Evolutionary conservation across 108 stramenopile genomes (phyloP).

Genomic region (Mayamaea pseudoterrestris): DNA sequence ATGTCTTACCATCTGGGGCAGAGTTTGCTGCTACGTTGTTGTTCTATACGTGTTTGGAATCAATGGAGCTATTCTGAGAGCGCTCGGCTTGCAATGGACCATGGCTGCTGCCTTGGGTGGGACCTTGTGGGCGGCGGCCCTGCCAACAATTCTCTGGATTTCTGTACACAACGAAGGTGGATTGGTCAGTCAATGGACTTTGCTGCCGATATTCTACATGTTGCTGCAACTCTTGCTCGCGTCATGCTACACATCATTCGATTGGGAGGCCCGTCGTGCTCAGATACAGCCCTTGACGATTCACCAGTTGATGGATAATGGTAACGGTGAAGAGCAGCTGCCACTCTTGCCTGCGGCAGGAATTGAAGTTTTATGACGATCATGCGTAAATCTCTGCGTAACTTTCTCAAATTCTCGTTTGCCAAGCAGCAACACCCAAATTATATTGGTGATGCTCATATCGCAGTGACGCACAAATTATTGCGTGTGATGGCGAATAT

Average conservation of each 20-base stretch:
- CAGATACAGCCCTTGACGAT: not conserved
- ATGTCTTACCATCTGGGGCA: conserved; percentile 24
- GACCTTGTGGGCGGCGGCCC: conserved; percentile 13
- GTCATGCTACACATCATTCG: conserved; percentile 10
- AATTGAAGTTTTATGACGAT: too few species aligned
- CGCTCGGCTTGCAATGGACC: conserved; percentile 37
- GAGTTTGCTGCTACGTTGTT: conserved; percentile 25
- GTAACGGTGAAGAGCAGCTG: too few species aligned
- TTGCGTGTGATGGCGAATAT: too few species aligned
- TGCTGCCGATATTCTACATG: conserved; percentile 19
- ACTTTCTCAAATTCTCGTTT: too few species aligned
- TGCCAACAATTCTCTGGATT: conserved; percentile 19
- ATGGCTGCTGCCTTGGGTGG: conserved; percentile 24
- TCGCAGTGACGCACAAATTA: too few species aligned
- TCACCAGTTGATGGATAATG: too few species aligned
- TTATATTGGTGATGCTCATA: too few species aligned
- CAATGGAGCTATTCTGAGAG: conserved; percentile 22
- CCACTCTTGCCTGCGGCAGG: too few species aligned
- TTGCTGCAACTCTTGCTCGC: conserved; percentile 23
- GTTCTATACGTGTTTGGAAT: conserved; percentile 27
- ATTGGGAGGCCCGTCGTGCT: conserved; percentile 17
- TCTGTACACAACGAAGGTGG: conserved; percentile 16
- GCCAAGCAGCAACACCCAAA: too few species aligned
- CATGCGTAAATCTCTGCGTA: too few species aligned
- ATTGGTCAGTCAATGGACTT: conserved; percentile 19